Evolutionary conservation across 139 green algal species (phyloP).

Genomic region (Coelastrella sp.): DNA sequence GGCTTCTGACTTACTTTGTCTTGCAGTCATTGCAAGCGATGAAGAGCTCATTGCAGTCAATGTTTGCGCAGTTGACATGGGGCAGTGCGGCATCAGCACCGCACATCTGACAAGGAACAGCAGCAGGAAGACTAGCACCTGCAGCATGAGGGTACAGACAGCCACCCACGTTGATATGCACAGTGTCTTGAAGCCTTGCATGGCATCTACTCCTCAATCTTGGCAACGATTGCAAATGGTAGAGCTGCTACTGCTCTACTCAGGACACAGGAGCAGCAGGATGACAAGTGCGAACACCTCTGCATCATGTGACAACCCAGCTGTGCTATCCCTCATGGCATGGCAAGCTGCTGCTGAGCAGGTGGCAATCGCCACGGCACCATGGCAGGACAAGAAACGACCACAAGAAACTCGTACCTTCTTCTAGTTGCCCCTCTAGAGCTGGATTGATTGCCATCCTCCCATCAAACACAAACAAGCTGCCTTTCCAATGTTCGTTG

Average conservation of each 20-base stretch:
- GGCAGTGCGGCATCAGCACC: constrained; percentile 78
- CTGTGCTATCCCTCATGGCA: no score
- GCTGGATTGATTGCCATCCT: constrained; percentile 87
- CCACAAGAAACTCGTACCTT: not conserved
- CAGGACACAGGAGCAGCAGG: no score
- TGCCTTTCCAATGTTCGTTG: constrained; percentile 88
- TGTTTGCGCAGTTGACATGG: constrained; percentile 96
- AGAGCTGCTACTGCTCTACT: no score
- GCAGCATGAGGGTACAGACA: not conserved
- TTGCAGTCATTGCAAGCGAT: constrained; percentile 76
- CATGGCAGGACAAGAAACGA: no score
- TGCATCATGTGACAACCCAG: no score
- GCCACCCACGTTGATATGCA: not conserved
- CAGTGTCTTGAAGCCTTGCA: no score
- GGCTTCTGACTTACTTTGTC: not conserved
- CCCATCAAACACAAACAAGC: constrained; percentile 97
- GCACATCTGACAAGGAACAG: constrained; percentile 84
- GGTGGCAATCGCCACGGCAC: no score
- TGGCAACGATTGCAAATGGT: no score
- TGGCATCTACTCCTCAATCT: no score
- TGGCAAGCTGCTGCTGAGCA: no score
- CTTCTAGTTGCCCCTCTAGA: constrained; percentile 7
- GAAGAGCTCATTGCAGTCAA: constrained; percentile 95
- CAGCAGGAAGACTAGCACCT: constrained; percentile 62
- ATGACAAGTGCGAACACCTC: no score